These are phyloP conservation scores for Phytopythium chamaehyphon DNA, from an alignment of 352 stramenopile genomes.

Conservation along the genomic window DNA sequence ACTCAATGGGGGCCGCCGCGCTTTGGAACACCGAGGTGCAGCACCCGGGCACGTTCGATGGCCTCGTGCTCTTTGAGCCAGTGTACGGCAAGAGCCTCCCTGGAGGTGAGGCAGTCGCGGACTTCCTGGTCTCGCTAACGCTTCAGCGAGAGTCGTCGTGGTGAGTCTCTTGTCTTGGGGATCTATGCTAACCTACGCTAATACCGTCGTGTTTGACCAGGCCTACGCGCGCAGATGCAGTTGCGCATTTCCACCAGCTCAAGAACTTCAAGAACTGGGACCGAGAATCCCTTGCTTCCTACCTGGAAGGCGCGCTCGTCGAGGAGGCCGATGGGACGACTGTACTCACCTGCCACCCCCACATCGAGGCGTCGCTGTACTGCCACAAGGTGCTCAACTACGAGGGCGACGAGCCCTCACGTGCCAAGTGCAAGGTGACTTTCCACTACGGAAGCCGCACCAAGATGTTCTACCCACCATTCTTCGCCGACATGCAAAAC, in stretches of 20 bases:
- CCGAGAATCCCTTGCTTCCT: constrained; percentile 26
- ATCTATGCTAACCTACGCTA: background rate
- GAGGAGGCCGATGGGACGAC: constrained; percentile 20
- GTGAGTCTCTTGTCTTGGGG: constrained; percentile 6
- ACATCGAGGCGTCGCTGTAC: constrained; percentile 35
- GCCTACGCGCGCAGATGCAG: constrained; percentile 19
- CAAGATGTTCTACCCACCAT: constrained; percentile 21
- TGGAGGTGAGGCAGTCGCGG: constrained; percentile 11
- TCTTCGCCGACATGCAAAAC: constrained; percentile 18
- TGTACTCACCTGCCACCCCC: constrained; percentile 28
- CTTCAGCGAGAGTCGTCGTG: constrained; percentile 26
- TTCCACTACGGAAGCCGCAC: constrained; percentile 31
- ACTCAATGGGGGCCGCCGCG: constrained; percentile 29
- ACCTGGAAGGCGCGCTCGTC: constrained; percentile 24
- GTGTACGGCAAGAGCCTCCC: constrained; percentile 19
- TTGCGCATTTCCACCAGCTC: constrained; percentile 22
- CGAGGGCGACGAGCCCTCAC: constrained; percentile 20
- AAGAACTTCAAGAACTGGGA: constrained; percentile 37
- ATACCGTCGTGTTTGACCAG: constrained; percentile 5
- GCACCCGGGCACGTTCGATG: constrained; percentile 34
- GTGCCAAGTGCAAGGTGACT: constrained; percentile 24
- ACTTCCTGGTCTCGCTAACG: constrained; percentile 27
- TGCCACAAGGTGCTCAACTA: constrained; percentile 25
- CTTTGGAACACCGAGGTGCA: constrained; percentile 34
- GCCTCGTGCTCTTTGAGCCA: constrained; percentile 38